phyloP scores from a whole-genome alignment of 495 filamentous ascomycete species.

The Annulohypoxylon moriforme region DNA sequence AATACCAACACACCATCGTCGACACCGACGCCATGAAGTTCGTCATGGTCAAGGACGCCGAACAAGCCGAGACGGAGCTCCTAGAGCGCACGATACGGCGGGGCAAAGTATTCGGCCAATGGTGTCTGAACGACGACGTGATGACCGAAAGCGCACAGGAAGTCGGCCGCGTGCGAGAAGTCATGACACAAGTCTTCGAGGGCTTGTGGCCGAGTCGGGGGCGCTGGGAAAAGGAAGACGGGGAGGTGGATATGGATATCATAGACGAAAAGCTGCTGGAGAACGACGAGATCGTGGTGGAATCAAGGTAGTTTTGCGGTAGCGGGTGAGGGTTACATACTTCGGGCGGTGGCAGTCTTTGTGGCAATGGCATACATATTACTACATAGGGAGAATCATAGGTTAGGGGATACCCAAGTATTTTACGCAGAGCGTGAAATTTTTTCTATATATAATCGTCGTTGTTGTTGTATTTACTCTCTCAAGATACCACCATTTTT shows the following conservation, averaged over 20 bases:
- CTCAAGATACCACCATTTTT: conserved; percentile 32
- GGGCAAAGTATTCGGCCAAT: conserved; percentile 51
- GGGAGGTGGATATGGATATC: background rate
- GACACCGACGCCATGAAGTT: conserved; percentile 56
- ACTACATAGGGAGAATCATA: background rate
- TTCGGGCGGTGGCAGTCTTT: background rate
- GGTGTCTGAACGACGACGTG: conserved; percentile 59
- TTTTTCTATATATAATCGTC: conserved; percentile 13
- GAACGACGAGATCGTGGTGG: background rate
- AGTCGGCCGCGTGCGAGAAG: conserved; percentile 40
- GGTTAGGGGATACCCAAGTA: conserved; percentile 1
- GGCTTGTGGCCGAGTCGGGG: conserved; percentile 34
- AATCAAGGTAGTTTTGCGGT: background rate
- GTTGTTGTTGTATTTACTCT: conserved; percentile 38
- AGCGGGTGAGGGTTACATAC: too few species aligned
- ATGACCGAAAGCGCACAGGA: conserved; percentile 46
- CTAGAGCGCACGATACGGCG: conserved; percentile 49
- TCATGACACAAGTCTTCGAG: conserved; percentile 41
- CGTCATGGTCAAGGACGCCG: conserved; percentile 59
- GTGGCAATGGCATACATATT: background rate
- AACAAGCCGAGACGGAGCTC: conserved; percentile 55
- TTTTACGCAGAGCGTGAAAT: conserved; percentile 28
- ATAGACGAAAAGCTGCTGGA: background rate
- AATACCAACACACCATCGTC: conserved; percentile 56
- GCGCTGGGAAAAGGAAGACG: conserved; percentile 34